Conservation (phyloP, 352 stramenopile genomes). For the Globisporangium spinosum region DNA sequence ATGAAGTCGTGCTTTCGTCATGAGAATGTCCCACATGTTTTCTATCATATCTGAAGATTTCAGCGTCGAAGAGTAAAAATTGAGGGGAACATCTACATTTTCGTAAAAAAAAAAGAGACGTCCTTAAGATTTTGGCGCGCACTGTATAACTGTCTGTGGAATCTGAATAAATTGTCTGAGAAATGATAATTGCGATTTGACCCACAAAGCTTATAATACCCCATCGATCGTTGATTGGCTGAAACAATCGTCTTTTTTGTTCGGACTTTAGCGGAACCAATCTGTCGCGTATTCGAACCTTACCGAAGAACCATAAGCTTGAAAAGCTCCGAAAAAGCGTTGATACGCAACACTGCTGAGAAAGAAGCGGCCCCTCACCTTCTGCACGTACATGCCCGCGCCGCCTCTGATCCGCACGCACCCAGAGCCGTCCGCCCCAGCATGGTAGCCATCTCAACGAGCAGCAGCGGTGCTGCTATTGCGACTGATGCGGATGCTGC, state of each 20-base stretch:
- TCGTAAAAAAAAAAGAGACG: too few species aligned
- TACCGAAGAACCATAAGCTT: not conserved
- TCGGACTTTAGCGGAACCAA: not conserved
- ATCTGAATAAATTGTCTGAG: too few species aligned
- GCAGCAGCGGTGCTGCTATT: not conserved
- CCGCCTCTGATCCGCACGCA: not conserved
- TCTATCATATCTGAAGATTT: too few species aligned
- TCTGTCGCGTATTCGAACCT: not conserved
- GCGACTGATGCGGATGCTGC: not conserved
- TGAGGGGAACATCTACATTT: too few species aligned
- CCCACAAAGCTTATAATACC: too few species aligned
- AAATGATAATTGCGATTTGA: too few species aligned
- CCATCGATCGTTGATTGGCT: not conserved
- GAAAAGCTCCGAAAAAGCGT: not conserved
- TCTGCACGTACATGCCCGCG: not conserved
- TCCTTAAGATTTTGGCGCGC: too few species aligned
- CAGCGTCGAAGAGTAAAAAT: too few species aligned
- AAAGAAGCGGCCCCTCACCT: not conserved
- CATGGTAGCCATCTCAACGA: not conserved
- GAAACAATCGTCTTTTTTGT: not conserved
- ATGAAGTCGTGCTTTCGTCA: too few species aligned
- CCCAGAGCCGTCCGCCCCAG: not conserved
- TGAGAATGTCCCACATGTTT: too few species aligned
- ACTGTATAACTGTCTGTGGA: too few species aligned
- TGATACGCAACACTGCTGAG: not conserved